These are phyloP conservation scores for Microdochium bolleyi DNA, from an alignment of 2,329 filamentous ascomycete genomes.

Conservation along the genomic window DNA sequence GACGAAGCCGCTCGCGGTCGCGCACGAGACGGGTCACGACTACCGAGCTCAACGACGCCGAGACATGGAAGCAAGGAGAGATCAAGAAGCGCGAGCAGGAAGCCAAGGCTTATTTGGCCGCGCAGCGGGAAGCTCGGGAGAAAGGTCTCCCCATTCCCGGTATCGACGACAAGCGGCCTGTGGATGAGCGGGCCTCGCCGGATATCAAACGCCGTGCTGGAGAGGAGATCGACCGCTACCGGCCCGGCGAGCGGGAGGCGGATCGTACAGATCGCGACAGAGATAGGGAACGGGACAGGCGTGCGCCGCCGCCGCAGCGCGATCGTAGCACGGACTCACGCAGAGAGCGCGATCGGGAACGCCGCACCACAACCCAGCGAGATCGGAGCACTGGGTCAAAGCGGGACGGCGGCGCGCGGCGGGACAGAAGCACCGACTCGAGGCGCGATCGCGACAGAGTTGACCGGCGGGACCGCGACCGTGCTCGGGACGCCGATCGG, in stretches of 20 bases:
- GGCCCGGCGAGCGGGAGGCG: conserved; percentile 31
- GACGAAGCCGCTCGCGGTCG: conserved; percentile 30
- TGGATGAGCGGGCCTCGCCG: conserved; percentile 31
- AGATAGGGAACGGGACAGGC: conserved; percentile 12
- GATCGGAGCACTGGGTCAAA: conserved; percentile 3
- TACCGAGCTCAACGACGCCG: conserved; percentile 29
- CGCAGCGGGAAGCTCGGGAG: conserved; percentile 50
- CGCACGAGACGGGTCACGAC: conserved; percentile 33
- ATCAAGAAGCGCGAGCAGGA: conserved; percentile 55
- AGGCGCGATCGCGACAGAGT: conserved; percentile 20
- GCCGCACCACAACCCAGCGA: conserved; percentile 3
- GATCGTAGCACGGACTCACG: conserved; percentile 10
- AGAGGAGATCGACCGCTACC: conserved; percentile 39
- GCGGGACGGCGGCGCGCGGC: neutral
- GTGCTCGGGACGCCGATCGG: conserved; percentile 23
- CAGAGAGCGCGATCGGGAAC: conserved; percentile 7
- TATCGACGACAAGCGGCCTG: conserved; percentile 43
- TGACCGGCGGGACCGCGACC: conserved; percentile 19
- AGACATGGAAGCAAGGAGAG: conserved; percentile 53
- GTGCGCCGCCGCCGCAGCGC: neutral
- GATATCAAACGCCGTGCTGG: conserved; percentile 29
- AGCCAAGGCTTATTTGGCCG: conserved; percentile 56
- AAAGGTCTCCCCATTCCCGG: conserved; percentile 51
- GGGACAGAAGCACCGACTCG: conserved; percentile 7
- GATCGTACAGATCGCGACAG: conserved; percentile 9